Evolutionary conservation across 371 early-diverging fungal species (phyloP), one percentile per base, ranked within the genome.

Genomic region (Mortierella sp.): DNA sequence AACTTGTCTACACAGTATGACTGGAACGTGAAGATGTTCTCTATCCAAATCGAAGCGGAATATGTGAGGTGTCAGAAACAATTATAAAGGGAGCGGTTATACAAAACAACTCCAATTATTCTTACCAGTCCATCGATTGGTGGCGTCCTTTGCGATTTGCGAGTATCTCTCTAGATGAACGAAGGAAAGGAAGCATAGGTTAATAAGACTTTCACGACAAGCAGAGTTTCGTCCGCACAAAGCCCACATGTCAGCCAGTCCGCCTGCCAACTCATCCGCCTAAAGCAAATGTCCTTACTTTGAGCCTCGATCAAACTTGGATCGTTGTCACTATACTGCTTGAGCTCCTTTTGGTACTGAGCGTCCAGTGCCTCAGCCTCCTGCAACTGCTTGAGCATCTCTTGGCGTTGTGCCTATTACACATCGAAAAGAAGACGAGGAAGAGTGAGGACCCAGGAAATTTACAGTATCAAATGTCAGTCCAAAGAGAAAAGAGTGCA

Each of bases 1-100:
- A 96, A 97, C 79, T 94, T 96, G 75, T 95, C 91, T 71, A 91
- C 87, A 79, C 96, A 94, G 89, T 97, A 97, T 21, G 94, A 90
- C 88, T 97, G 96, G 51, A 99, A 88, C 14, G 91, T 89, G 91
- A 97, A 98, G 18, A 99, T 94, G 72, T 97, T 97, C 65, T 99
- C 99, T 91, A 80, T 54, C 32, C 18, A 75, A n/a, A 18, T 51
- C 18, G 63, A 32, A 14, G 51, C 21, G 12, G 27, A n/a, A 56
- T 16, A 63, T 18, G 32, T 18, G 55, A 44, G 32, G 49, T 58
- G 27, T 63, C 51, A 71, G 35, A 16, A 18, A 32, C 27, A 5
- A 32, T 18, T 48, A 41, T 24, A 35, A 35, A 63, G 63, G 0
- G 4, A 14, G 4, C 16, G 16, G 4, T 35, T 63, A 1, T 18